Conservation (phyloP, 352 stramenopile species). For the Vaucheria bursata region DNA sequence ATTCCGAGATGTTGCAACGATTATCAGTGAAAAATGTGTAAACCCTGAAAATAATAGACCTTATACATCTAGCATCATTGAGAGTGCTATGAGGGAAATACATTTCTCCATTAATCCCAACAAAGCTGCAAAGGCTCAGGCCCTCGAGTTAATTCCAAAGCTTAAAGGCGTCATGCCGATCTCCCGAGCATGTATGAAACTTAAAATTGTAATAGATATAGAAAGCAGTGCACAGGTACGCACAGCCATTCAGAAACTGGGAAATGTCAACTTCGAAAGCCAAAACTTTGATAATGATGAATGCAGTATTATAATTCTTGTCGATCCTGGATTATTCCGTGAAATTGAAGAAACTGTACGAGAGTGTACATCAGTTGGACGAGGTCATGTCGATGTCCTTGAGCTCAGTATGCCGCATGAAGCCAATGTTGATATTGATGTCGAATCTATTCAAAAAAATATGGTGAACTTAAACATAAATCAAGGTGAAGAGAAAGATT, state of each 20-base stretch:
- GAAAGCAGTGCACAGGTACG: background rate
- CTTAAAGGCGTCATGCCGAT: constrained; percentile 85
- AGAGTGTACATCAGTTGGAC: constrained; percentile 15
- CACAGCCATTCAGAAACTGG: constrained; percentile 6
- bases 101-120: constrained; percentile 88
- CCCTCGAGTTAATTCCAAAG: constrained; percentile 89
- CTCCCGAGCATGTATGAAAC: constrained; percentile 86
- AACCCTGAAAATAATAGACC: constrained; percentile 85
- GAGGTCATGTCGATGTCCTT: constrained; percentile 69
- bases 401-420: constrained; percentile 80
- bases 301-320: constrained; percentile 42
- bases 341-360: constrained; percentile 52
- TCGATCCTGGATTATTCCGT: constrained; percentile 60
- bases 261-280: constrained; percentile 21
- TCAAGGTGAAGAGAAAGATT: constrained; percentile 5
- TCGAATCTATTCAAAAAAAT: constrained; percentile 63
- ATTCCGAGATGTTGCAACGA: constrained; percentile 86
- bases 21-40: constrained; percentile 92
- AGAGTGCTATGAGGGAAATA: constrained; percentile 88
- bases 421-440: constrained; percentile 79
- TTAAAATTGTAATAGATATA: constrained; percentile 18
- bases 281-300: background rate
- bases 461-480: constrained; percentile 28
- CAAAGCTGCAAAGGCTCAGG: constrained; percentile 85
- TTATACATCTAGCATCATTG: constrained; percentile 89